A percentile compares a stretch with the other conserved stretches of the same genome.
phyloP scores from a whole-genome alignment of 257 asterid species.

The Solanum clarkiae region DNA sequence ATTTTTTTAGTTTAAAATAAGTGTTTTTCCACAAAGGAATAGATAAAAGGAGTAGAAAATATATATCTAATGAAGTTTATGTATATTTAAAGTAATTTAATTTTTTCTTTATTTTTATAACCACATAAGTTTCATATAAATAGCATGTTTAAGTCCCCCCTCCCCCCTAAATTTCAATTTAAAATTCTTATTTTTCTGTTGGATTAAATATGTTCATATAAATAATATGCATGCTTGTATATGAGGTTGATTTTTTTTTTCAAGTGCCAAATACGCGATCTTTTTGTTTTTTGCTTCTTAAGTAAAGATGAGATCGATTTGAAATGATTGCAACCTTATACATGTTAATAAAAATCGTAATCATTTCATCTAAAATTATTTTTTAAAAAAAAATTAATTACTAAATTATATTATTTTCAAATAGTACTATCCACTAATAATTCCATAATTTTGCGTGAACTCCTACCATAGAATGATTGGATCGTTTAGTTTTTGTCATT shows the following conservation, averaged over 20 bases:
- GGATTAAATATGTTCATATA: neutral
- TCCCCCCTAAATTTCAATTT: neutral
- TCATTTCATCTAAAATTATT: neutral
- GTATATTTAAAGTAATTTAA: neutral
- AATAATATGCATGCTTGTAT: neutral
- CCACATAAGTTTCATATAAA: neutral
- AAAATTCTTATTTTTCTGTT: neutral
- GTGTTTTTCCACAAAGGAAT: too few relatives aligned
- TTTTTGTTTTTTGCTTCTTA: neutral
- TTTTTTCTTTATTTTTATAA: neutral
- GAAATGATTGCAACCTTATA: neutral
- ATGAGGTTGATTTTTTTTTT: neutral
- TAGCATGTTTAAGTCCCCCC: accelerated
- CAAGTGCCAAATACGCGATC: neutral
- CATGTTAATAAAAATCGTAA: neutral
- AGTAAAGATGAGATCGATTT: neutral
- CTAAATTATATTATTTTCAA: neutral
- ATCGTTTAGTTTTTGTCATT: neutral
- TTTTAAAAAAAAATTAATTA: neutral
- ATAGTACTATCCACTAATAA: neutral
- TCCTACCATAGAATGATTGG: neutral
- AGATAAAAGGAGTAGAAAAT: neutral
- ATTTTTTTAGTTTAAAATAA: too few relatives aligned
- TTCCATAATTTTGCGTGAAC: neutral
- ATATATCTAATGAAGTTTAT: neutral